phyloP scores from a whole-genome alignment of 305 asterid species.

The Plantago coronopus region DNA sequence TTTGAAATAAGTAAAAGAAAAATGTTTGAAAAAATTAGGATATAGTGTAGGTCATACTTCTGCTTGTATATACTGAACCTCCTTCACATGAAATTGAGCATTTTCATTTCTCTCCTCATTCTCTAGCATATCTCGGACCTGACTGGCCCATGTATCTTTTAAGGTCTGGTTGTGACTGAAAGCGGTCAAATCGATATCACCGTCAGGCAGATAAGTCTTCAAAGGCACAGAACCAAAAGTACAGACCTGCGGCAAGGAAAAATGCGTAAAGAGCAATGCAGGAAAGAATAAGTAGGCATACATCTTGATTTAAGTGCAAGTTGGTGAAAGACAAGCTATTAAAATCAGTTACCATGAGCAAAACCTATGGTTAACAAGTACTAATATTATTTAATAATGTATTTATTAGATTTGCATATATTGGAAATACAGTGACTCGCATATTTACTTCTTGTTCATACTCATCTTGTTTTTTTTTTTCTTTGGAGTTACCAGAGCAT shows the following conservation, averaged over 20 bases:
- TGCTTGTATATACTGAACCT: conserved; percentile 87
- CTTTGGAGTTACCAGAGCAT: conserved; percentile 2
- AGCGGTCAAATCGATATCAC: conserved; percentile 88
- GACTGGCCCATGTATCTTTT: conserved; percentile 82
- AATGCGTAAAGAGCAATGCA: conserved; percentile 12
- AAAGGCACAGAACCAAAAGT: conserved; percentile 95
- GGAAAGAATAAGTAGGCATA: conserved; percentile 1
- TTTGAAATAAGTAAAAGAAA: not conserved
- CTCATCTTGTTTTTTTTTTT: conserved; percentile 5
- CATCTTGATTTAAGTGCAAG: conserved; percentile 8
- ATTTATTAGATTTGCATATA: no score
- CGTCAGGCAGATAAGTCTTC: conserved; percentile 94
- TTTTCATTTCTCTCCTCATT: conserved; percentile 77
- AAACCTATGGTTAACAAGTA: not conserved
- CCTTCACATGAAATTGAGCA: conserved; percentile 84
- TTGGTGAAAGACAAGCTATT: not conserved
- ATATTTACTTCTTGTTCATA: conserved; percentile 8
- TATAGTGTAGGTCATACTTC: conserved; percentile 47
- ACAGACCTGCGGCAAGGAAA: conserved; percentile 49
- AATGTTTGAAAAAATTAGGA: not conserved
- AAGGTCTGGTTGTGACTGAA: conserved; percentile 61
- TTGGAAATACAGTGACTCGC: conserved; percentile 12
- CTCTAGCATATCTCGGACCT: conserved; percentile 76
- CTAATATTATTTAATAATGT: no score
- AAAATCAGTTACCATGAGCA: not conserved